Evolutionary conservation across 352 stramenopile genomes (phyloP).

Genomic region (Blastocystis hominis): DNA sequence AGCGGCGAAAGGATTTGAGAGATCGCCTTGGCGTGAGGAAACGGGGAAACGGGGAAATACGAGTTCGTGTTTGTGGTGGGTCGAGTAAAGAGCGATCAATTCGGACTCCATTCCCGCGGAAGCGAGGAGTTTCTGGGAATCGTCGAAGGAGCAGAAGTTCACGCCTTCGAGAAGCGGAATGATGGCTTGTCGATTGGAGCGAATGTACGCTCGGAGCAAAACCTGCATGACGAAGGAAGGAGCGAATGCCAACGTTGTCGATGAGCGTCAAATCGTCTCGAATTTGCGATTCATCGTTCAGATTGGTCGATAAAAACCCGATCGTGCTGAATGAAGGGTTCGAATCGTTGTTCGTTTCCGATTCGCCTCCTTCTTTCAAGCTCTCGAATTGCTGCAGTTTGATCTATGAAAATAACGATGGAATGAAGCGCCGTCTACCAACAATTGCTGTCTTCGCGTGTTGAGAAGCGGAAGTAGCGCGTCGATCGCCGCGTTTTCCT

Average conservation of each 20-base stretch:
- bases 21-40: too few species aligned
- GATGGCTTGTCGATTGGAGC: background rate
- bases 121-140: background rate
- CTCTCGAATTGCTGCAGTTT: background rate
- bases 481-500: background rate
- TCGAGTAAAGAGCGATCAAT: background rate
- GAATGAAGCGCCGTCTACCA: too few species aligned
- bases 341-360: background rate
- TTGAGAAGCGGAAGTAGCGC: conserved; percentile 1
- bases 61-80: background rate
- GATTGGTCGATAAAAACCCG: background rate
- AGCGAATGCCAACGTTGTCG: background rate
- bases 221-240: background rate
- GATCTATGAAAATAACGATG: too few species aligned
- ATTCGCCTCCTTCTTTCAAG: background rate
- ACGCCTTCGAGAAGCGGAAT: background rate
- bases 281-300: background rate
- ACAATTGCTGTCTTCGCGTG: background rate
- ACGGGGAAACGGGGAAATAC: too few species aligned
- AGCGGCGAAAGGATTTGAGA: too few species aligned
- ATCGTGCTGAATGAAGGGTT: background rate
- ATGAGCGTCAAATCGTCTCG: background rate
- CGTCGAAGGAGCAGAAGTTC: background rate
- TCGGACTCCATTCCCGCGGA: background rate
- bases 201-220: background rate